Evolutionary conservation across 495 filamentous ascomycete genomes (phyloP).

Genomic region (Hypoxylon fragiforme): DNA sequence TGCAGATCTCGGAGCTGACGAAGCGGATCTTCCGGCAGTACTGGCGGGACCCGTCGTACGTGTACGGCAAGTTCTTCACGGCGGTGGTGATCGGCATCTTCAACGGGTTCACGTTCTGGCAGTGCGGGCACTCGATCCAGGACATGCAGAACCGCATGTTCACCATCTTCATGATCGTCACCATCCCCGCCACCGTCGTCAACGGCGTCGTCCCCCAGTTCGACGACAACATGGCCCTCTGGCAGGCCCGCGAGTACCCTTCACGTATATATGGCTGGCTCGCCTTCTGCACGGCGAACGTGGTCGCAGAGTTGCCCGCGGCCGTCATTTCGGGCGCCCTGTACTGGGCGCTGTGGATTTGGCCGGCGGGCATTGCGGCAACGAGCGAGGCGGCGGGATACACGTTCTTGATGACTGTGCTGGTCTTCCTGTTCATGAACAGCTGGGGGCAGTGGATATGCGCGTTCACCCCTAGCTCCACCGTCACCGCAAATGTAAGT

Average conservation of each 20-base stretch:
- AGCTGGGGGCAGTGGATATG: slow-evolving; percentile 86
- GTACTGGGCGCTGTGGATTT: slow-evolving; percentile 83
- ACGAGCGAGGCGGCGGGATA: slow-evolving; percentile 71
- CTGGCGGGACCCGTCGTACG: slow-evolving; percentile 76
- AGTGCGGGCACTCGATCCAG: slow-evolving; percentile 64
- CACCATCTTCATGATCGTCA: slow-evolving; percentile 71
- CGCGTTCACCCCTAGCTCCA: slow-evolving; percentile 78
- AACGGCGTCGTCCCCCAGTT: slow-evolving; percentile 86
- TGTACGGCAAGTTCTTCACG: slow-evolving; percentile 68
- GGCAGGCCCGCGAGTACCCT: slow-evolving; percentile 75
- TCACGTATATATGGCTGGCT: slow-evolving; percentile 82
- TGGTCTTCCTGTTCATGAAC: slow-evolving; percentile 79
- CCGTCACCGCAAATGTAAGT: slow-evolving; percentile 70
- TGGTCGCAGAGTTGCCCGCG: slow-evolving; percentile 76
- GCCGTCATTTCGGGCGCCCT: slow-evolving; percentile 64
- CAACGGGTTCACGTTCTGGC: slow-evolving; percentile 88
- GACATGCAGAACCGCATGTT: slow-evolving; percentile 85
- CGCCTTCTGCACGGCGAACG: slow-evolving; percentile 75
- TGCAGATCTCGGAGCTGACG: slow-evolving; percentile 53
- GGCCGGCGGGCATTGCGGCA: slow-evolving; percentile 68
- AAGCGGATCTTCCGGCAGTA: slow-evolving; percentile 75
- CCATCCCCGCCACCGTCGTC: slow-evolving; percentile 69
- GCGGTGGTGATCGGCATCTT: slow-evolving; percentile 61
- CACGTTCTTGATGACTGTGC: slow-evolving; percentile 79
- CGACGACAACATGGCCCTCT: slow-evolving; percentile 74